Base-by-base conservation (phyloP, 2,329 filamentous ascomycete species). In the Sclerotinia trifoliorum region DNA sequence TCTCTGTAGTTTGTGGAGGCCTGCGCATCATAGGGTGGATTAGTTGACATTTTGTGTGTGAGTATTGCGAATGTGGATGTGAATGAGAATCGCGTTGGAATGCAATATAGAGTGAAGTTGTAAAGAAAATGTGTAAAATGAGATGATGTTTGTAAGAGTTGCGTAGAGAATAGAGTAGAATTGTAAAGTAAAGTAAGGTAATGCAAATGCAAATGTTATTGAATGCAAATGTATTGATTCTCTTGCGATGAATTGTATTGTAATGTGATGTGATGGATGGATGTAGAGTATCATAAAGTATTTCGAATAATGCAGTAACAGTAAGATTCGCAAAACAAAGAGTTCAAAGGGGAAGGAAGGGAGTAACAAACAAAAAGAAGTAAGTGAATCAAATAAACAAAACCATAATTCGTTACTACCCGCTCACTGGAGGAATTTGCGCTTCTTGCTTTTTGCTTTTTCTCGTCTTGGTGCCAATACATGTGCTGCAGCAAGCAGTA, bases 1-100 rank as follows among this genome's bases (percentile, higher is more conserved):
- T 99, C 95, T 86, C 98, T 98, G 92, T 98, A 99, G 90, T 99
- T 98, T 84, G 94, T 98, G 71, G 86, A 89, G 80, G 87, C 87
- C 87, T 90, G 86, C 58, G 80, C 71, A 65, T 78, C 76, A 74
- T 77, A 75, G 44, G 74, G 56, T 55, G 62, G 52, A 67, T 73
- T 74, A 72, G 69, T 71, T 69, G 73, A 57, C 71, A 75, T 76
- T 44, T 63, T 61, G 6, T 24, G 32, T 61, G 3, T 44, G 7
- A 26, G 62, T 44, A 35, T 35, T 35, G 35, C 8, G 35, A 35
- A 35, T 56, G 51, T 15, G 48, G 42, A 48, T 44, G 13, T 15
- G 48, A 54, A 48, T 44, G 13, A 0, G 39, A 42, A 42, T 42
- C 10, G 32, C 17, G 24, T 15, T 48, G 64, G 48, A 39, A 24